Evolutionary conservation across 192 early-diverging fungal genomes (phyloP).

Genomic region (Glomus cerebriforme): DNA sequence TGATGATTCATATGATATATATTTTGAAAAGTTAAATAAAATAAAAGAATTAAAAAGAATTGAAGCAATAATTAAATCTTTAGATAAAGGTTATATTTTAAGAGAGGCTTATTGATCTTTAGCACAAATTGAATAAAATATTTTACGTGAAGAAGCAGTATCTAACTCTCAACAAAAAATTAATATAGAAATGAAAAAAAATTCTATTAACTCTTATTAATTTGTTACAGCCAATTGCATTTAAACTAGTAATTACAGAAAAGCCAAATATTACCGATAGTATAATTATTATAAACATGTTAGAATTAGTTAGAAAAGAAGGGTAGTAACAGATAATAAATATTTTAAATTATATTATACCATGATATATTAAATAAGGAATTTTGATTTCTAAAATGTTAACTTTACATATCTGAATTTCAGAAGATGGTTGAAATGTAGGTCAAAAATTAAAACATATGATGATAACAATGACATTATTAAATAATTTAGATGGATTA

Average conservation of each 20-base stretch:
- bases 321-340: not conserved
- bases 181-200: constrained; percentile 11
- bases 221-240: not conserved
- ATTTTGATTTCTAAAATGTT: not conserved
- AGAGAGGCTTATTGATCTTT: not conserved
- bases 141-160: not conserved
- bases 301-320: not conserved
- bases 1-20: not conserved
- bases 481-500: no score
- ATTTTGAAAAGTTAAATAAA: not conserved
- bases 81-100: not conserved
- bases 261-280: not conserved
- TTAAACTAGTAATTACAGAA: not conserved
- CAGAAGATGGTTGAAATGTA: not conserved
- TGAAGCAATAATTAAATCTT: not conserved
- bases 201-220: not conserved
- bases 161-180: not conserved
- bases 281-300: not conserved
- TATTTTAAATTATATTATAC: not conserved
- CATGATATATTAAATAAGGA: not conserved
- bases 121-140: not conserved
- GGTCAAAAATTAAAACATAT: not conserved
- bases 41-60: no score
- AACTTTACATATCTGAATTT: not conserved
- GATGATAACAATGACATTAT: no score